Evolutionary conservation across 345 rosid species (phyloP), one percentile per base, ranked within the genome.

Genomic region (Salix purpurea): DNA sequence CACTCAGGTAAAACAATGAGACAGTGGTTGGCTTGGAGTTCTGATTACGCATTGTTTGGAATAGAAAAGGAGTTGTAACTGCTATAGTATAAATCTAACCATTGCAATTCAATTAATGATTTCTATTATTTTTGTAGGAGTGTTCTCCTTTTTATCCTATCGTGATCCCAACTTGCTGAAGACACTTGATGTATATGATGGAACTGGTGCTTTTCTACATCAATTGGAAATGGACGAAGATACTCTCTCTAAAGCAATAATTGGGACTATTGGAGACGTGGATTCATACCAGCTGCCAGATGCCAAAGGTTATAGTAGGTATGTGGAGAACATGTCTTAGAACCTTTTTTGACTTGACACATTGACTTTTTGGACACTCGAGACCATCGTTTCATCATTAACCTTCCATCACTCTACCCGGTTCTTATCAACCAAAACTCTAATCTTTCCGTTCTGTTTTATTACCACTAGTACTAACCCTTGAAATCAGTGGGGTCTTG

Each of bases 221-320:
- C 88, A 88, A 54, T 77, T 92, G 75, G 94, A 96, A 65, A 78
- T 93, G 87, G 99, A 96, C 83, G 86, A 92, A 70, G 98, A 92
- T 77, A 83, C 92, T 14, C 92, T 96, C 32, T 82, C 93, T 50
- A 96, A 96, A 88, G 94, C 99, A 77, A 93, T 95, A 73, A 95
- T 95, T 71, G 99, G 98, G 77, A 95, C 98, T 71, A 89, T 95
- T 23, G 98, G 99, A 61, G 98, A 93, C 74, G 91, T 93, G 68
- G 98, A 95, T 88, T 76, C 98, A 19, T 95, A 95, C 84, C 99
- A 95, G 84, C 87, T 95, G 46, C 98, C 99, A 40, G 99, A 93
- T 86, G 99, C 99, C 81, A 96, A 93, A 84, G 99, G 99, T 84
- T 96, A 93, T 61, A 93, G 96, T 77, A 92, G 99, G 99, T 93